Evolutionary conservation across 495 filamentous ascomycete species (phyloP), one percentile per base, ranked within the genome.

Genomic region (Aspergillus leporis): DNA sequence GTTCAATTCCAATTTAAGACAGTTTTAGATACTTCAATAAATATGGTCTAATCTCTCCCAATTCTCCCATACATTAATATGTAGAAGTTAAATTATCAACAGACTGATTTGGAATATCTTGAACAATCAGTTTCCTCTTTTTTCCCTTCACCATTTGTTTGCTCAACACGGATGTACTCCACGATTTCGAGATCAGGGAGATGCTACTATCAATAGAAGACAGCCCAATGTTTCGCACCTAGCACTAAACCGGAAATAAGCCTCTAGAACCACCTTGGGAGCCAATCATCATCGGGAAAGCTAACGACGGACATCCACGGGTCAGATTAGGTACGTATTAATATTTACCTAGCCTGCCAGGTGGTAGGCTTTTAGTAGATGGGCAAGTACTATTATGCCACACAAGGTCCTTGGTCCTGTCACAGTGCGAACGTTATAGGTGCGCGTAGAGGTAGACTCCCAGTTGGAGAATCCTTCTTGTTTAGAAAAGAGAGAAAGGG

Each of bases 1-100:
- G n/a, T n/a, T n/a, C n/a, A n/a, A n/a, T 58, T 34, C n/a, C 47
- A 18, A 36, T 14, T 51, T 30, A 5, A 36, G 41, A 45, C 19
- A 45, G 5, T 7, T 45, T 16, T n/a, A n/a, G n/a, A n/a, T n/a
- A n/a, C n/a, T n/a, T n/a, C n/a, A n/a, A n/a, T n/a, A n/a, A 19
- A 45, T 7, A 45, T 45, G 41, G 41, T 12, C 19, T 45, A 14
- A 3, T 9, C 41, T 18, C 6, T n/a, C 14, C 14, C 18, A n/a
- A 16, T 43, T 7, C 38, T 13, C 5, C 4, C 14, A 43, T 43
- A 16, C n/a, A n/a, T n/a, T n/a, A n/a, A n/a, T n/a, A n/a, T n/a
- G n/a, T n/a, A n/a, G n/a, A n/a, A 36, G 5, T 36, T 3, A 10
- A 9, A 36, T 14, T 36, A 8, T 12, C 8, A 36, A 12, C 10